Evolutionary conservation across 2,329 filamentous ascomycete genomes (phyloP), one percentile per base, ranked within the genome.

Genomic region (Falciphora oryzae): DNA sequence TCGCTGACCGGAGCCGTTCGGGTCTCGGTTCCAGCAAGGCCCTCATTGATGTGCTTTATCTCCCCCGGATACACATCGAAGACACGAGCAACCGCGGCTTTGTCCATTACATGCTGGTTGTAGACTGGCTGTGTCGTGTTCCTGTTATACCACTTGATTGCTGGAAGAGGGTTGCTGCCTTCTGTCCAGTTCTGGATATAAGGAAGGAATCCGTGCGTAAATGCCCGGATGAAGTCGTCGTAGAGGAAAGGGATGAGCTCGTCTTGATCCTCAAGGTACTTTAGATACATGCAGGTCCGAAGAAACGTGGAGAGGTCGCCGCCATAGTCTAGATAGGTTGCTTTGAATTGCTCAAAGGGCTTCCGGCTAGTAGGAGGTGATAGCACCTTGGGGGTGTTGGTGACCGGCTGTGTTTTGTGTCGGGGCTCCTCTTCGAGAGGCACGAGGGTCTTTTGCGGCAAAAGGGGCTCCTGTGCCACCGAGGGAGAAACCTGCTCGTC

Each of bases 151-250:
- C 79, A 85, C 31, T 80, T 71, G 4, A 80, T 70, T 1, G 77
- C 77, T 3, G 76, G 72, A 11, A 79, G 72, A 0, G 74, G 67
- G 28, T 65, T 53, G 13, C 58, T 32, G 4, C 22, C 22, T 73
- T 69, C 28, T 70, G 69, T 69, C 1, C 71, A 65, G 3, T 69
- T 68, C 2, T 69, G 64, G 29, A 80, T 74, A 64, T 85, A 84
- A 0, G 69, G 67, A 8, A 77, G 67, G 67, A 78, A 86, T 0
- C 77, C 75, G 1, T 70, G 70, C 1, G 77, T 73, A 62, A 80
- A 84, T 3, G 72, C 72, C 14, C 74, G 72, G 59, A 86, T 78
- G 63, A 85, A 83, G 64, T 85, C 83, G 67, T 86, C 84, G 65
- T 79, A 85, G 0, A 83, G 69, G 63, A 74, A 81, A 29, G 77